phyloP scores from a whole-genome alignment of 768 basidiomycete genomes.

The Suillus fuscotomentosus region DNA sequence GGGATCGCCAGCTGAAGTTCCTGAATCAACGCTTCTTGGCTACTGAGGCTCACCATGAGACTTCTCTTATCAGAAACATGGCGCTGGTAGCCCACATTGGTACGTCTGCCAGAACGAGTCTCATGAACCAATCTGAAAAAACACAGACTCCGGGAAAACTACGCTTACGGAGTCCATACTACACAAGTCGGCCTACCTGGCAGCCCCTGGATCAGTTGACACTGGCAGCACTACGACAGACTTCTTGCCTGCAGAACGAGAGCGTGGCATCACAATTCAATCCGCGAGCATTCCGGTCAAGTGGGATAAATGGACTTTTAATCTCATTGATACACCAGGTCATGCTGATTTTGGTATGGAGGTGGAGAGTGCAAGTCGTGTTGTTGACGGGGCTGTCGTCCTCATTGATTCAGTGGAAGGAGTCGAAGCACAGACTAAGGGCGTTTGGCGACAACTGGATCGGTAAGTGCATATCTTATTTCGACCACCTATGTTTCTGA shows the following conservation, averaged over 20 bases:
- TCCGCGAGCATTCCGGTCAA: slow-evolving; percentile 87
- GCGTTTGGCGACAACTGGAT: slow-evolving; percentile 85
- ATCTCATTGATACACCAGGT: slow-evolving; percentile 88
- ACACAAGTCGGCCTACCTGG: slow-evolving; percentile 69
- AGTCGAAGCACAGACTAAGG: slow-evolving; percentile 87
- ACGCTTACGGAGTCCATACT: slow-evolving; percentile 88
- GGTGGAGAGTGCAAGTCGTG: slow-evolving; percentile 88
- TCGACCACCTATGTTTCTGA: neutral
- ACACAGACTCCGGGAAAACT: slow-evolving; percentile 83
- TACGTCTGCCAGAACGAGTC: slow-evolving; percentile 27
- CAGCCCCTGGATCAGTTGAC: slow-evolving; percentile 78
- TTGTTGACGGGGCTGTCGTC: slow-evolving; percentile 87
- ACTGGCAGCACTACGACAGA: slow-evolving; percentile 90
- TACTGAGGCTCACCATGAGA: slow-evolving; percentile 28
- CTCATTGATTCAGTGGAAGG: slow-evolving; percentile 90
- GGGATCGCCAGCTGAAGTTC: neutral
- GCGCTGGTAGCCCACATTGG: slow-evolving; percentile 91
- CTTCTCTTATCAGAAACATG: slow-evolving; percentile 63
- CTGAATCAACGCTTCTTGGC: slow-evolving; percentile 18
- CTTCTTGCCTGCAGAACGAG: slow-evolving; percentile 85
- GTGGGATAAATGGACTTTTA: slow-evolving; percentile 84
- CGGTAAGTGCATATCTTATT: slow-evolving; percentile 50
- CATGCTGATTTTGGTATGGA: slow-evolving; percentile 98
- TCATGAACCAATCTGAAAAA: neutral
- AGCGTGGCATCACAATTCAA: slow-evolving; percentile 90